Evolutionary conservation across 768 basidiomycete genomes (phyloP).

Genomic region (Phaffia tasmanica): DNA sequence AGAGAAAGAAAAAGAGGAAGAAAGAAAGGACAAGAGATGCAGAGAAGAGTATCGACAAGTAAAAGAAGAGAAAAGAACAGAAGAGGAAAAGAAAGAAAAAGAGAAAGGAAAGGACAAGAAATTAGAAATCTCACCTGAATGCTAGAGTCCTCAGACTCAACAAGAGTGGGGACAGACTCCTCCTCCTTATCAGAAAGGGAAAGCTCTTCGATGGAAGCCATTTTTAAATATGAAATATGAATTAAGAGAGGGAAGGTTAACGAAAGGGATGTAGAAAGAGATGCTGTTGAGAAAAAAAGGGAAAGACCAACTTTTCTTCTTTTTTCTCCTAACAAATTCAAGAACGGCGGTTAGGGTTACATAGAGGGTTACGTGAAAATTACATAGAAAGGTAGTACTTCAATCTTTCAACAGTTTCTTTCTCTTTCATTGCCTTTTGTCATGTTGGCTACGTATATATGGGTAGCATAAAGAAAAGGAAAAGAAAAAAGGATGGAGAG

Average conservation of each 20-base stretch:
- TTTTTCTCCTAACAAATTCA: too few relatives aligned
- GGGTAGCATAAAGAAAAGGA: too few relatives aligned
- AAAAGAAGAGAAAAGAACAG: neutral
- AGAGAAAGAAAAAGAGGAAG: too few relatives aligned
- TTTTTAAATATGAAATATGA: neutral
- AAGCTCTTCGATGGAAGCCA: slow-evolving; percentile 25
- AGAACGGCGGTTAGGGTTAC: too few relatives aligned
- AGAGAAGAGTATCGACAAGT: neutral
- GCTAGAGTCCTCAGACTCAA: slow-evolving; percentile 9
- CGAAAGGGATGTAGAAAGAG: neutral
- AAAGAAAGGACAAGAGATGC: neutral
- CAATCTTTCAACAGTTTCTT: too few relatives aligned
- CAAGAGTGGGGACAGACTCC: slow-evolving; percentile 17
- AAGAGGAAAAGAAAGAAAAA: neutral
- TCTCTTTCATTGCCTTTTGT: too few relatives aligned
- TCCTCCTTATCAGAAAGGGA: slow-evolving; percentile 21
- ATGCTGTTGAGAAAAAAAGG: neutral
- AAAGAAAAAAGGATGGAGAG: too few relatives aligned
- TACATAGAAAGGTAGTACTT: too few relatives aligned
- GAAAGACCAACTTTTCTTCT: neutral
- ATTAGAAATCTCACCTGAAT: slow-evolving; percentile 10
- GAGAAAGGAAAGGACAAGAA: neutral
- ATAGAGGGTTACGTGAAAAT: too few relatives aligned
- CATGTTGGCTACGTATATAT: too few relatives aligned
- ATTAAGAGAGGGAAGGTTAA: neutral